Evolutionary conservation across 2,329 filamentous ascomycete genomes (phyloP), one percentile per base, ranked within the genome.

Genomic region (Beauveria bassiana): DNA sequence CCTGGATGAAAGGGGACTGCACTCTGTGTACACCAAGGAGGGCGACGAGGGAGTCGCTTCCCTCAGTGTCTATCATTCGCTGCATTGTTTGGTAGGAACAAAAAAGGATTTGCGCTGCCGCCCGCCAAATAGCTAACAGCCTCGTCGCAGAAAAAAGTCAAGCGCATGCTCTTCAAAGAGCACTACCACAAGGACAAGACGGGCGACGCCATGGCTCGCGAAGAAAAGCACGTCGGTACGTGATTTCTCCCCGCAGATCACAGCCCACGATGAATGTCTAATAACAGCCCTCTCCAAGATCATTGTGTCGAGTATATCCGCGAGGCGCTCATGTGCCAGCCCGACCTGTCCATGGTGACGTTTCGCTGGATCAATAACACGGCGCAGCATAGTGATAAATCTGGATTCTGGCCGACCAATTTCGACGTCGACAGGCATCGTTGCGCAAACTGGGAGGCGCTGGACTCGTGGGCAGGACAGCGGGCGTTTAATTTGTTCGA

Each of bases 361-460:
- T 60, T 60, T 46, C 49, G 49, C 14, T 60, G 58, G 49, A 60
- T 54, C 26, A 60, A 60, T 28, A 53, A 60, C n/a, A 60, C 58
- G 3, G 58, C 58, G 22, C 58, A 60, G 49, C 58, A 60, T 14
- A 49, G 18, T 10, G 38, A 60, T 26, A 60, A 60, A 40, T 38
- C 34, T 7, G 49, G 34, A 3, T 60, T 43, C 16, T 60, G 49
- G 46, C 40, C 58, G 22, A 60, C 49, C 4, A 53, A 60, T 20
- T 53, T 60, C 20, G 49, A 60, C 40, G 40, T 53, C 9, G 31
- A 45, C 49, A 28, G 20, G 38, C 58, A 60, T 22, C 20, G 28
- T 5, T 54, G 49, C 34, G 58, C 49, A 24, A 60, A 54, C 40
- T 60, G 58, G 58, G 58, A 60, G 34, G 46, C 58, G 34, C 20